A percentile compares a stretch with the other conserved stretches of the same genome.
phyloP scores from a whole-genome alignment of 73 alveolate species.

The Symbiodinium pilosum region DNA sequence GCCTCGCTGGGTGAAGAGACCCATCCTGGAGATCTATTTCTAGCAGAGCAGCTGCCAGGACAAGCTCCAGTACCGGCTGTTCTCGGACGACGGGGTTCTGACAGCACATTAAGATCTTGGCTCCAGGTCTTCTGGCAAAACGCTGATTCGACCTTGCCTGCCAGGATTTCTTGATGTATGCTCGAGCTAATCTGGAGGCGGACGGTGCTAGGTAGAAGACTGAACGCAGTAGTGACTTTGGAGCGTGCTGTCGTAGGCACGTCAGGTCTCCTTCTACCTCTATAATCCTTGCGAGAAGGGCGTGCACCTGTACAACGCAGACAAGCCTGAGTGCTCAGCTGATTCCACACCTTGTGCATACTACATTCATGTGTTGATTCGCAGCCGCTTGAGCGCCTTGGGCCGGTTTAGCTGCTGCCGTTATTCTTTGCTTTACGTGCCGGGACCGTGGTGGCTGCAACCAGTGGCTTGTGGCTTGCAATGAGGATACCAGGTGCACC shows the following conservation, averaged over 20 bases:
- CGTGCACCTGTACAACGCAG: slow-evolving; percentile 49
- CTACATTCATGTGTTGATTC: too few relatives aligned
- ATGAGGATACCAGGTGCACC: too few relatives aligned
- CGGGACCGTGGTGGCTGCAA: too few relatives aligned
- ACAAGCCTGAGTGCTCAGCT: slow-evolving; percentile 22
- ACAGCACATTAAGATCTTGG: background rate
- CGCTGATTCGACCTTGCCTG: background rate
- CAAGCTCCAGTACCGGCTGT: slow-evolving; percentile 92
- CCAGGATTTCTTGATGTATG: slow-evolving; percentile 91
- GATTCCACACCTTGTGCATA: too few relatives aligned
- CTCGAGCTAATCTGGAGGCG: slow-evolving; percentile 83
- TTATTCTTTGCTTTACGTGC: too few relatives aligned
- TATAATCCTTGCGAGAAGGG: slow-evolving; percentile 83
- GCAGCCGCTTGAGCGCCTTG: too few relatives aligned
- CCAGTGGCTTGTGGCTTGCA: too few relatives aligned
- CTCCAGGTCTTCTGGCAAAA: too few relatives aligned
- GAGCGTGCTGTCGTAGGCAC: slow-evolving; percentile 5
- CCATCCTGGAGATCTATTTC: too few relatives aligned
- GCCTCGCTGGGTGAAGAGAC: too few relatives aligned
- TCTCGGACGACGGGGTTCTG: slow-evolving; percentile 81
- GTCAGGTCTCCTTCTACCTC: slow-evolving; percentile 64
- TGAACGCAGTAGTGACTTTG: too few relatives aligned
- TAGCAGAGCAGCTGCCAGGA: slow-evolving; percentile 33
- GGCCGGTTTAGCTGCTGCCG: too few relatives aligned
- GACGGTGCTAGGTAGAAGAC: background rate